Percentiles rank a stretch among this genome's conserved stretches.
Conservation (phyloP, 768 basidiomycete species). For the Suillus brevipes region DNA sequence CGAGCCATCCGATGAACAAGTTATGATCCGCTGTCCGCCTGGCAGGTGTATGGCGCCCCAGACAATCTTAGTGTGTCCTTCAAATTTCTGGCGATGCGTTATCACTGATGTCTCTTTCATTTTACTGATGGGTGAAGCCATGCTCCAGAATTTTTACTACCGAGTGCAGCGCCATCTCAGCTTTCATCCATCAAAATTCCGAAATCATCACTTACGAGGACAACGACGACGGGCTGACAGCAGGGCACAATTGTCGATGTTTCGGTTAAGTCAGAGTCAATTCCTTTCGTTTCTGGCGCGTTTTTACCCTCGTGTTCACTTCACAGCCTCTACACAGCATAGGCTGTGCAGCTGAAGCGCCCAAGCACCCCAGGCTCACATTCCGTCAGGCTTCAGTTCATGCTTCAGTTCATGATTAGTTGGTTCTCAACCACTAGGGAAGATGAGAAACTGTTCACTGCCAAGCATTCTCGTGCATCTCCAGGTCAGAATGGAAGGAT, state of each 20-base stretch:
- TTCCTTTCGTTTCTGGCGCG: neutral
- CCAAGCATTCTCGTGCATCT: no score
- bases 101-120: neutral
- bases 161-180: neutral
- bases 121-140: neutral
- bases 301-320: neutral
- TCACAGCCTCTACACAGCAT: neutral
- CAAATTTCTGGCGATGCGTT: neutral
- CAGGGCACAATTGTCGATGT: neutral
- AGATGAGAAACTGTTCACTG: no score
- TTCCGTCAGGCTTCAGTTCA: no score
- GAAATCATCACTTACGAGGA: neutral
- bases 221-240: neutral
- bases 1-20: neutral
- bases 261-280: neutral
- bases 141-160: neutral
- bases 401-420: no score
- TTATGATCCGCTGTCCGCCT: neutral
- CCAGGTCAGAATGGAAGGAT: neutral
- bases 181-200: neutral
- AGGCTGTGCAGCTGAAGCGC: neutral
- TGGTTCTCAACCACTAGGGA: no score
- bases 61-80: neutral
- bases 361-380: no score
- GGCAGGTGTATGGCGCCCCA: neutral